phyloP scores from a whole-genome alignment of 805 yeast species.

The Schwanniomyces pseudopolymorphus region DNA sequence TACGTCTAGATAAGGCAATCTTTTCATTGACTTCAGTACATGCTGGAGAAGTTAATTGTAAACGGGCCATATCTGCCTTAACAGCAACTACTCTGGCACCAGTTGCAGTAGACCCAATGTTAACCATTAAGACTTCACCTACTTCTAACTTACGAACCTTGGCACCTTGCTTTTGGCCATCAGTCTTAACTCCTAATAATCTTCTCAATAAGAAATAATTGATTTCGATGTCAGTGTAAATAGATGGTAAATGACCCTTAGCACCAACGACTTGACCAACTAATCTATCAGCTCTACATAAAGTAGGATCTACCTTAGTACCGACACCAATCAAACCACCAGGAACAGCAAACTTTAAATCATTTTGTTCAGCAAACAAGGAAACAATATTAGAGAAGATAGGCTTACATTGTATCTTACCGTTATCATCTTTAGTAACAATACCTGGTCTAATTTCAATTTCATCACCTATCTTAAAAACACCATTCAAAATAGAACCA shows the following conservation, averaged over 20 bases:
- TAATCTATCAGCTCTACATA: conserved; percentile 98
- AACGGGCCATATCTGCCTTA: conserved; percentile 98
- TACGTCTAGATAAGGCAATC: conserved; percentile 98
- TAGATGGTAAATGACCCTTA: conserved; percentile 91
- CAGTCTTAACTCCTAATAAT: conserved; percentile 96
- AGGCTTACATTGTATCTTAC: conserved; percentile 91
- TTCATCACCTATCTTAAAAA: conserved; percentile 94
- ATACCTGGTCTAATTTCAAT: conserved; percentile 99
- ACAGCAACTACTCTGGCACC: conserved; percentile 99
- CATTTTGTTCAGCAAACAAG: conserved; percentile 95
- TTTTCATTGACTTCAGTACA: conserved; percentile 98
- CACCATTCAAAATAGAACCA: conserved; percentile 97
- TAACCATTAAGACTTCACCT: conserved; percentile 97
- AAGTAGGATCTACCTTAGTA: conserved; percentile 96
- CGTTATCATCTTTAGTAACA: conserved; percentile 87
- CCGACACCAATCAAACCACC: conserved; percentile 99
- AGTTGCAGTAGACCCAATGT: conserved; percentile 98
- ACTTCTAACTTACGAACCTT: conserved; percentile 92
- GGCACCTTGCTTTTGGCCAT: conserved; percentile 90
- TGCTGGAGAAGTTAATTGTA: conserved; percentile 95
- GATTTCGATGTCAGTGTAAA: conserved; percentile 95
- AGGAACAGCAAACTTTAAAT: conserved; percentile 97
- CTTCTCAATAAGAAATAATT: conserved; percentile 96
- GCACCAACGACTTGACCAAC: conserved; percentile 99
- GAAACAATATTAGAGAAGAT: conserved; percentile 93